Evolutionary conservation across 306 rosid genomes (phyloP), one percentile per base, ranked within the genome.

Genomic region (Rosa persica): DNA sequence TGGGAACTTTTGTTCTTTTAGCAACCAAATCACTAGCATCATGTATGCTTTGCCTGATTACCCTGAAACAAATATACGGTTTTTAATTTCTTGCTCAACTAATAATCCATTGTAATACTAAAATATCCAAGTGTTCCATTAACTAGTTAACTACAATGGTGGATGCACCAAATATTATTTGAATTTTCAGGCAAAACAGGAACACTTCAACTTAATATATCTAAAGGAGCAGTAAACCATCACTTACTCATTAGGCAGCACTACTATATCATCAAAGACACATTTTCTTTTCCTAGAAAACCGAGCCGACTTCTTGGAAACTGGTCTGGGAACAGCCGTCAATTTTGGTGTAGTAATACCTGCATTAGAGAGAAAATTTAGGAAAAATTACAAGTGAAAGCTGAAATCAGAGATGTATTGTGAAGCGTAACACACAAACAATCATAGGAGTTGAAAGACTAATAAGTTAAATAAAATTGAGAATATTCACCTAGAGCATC

Each of bases 171-270:
- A 49, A 70, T 23, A 3, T 70, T 30, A 49, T 15, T 70, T 47
- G 5, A 23, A 46, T 13, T 70, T 70, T 25, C 17, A 40, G 0
- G 40, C 17, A 27, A 58, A 74, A 74, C 52, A 57, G 54, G 38
- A 74, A 16, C 54, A 39, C 23, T 75, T 23, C 57, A 40, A 60
- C 9, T 27, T 2, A 43, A 64, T 55, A 22, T 64, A 20, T 62
- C 30, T 15, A 49, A 40, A 64, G 30, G 25, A 20, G 73, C 72
- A 65, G 54, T 48, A n/a, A 66, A 72, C 30, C 30, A 16, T 36
- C 77, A 83, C 98, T 64, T 92, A 92, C 97, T 84, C 74, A 58
- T 77, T 84, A 64, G 93, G 78, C 81, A 92, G 82, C 73, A 92
- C 76, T 25, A 46, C 34, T 64, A 47, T 38, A 74, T 81, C 77